These are phyloP conservation scores for Coniella lustricola DNA, from an alignment of 2,329 filamentous ascomycete species.

Conservation along the genomic window DNA sequence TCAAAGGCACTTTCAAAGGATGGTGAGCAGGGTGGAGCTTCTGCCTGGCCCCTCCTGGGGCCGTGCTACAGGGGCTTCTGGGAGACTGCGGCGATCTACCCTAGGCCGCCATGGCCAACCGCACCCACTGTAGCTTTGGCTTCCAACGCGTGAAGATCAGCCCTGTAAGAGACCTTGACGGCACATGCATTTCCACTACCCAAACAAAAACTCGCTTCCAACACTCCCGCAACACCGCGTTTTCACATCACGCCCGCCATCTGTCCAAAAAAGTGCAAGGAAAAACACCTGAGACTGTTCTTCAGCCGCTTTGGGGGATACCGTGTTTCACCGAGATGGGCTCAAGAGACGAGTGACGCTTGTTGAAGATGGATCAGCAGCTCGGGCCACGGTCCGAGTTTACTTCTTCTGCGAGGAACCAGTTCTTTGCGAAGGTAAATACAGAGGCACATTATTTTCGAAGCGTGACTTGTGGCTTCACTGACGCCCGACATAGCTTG, in stretches of 20 bases:
- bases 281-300: not conserved
- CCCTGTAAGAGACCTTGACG: not conserved
- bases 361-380: slow-evolving; percentile 9
- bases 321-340: not conserved
- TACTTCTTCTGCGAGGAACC: slow-evolving; percentile 20
- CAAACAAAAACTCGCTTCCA: not conserved
- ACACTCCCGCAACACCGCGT: not conserved
- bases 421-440: slow-evolving; percentile 22
- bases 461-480: not conserved
- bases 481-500: not conserved
- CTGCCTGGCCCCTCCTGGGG: too few relatives aligned
- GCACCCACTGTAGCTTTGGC: not conserved
- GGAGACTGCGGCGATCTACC: too few relatives aligned
- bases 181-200: not conserved
- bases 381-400: slow-evolving; percentile 14
- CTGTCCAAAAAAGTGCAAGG: not conserved
- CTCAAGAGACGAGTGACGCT: not conserved
- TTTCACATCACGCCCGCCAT: not conserved
- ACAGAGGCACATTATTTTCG: not conserved
- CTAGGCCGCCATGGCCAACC: too few relatives aligned
- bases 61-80: too few relatives aligned
- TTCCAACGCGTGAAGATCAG: too few relatives aligned
- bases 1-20: too few relatives aligned
- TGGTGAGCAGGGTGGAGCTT: too few relatives aligned
- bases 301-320: too few relatives aligned